Conservation (phyloP, 192 early-diverging fungal genomes). For the Backusella luteola region DNA sequence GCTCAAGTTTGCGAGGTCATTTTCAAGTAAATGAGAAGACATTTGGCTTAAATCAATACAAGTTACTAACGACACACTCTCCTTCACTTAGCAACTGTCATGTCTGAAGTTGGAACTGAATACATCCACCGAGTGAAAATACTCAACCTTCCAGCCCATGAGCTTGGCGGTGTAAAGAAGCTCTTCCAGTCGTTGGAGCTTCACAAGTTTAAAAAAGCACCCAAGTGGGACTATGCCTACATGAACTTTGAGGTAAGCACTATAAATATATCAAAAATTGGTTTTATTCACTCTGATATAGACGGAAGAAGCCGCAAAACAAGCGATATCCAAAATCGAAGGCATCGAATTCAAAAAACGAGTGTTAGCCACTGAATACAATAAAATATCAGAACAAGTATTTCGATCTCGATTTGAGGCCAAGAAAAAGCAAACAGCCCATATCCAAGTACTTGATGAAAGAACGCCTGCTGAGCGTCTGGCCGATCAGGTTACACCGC, state of each 20-base stretch:
- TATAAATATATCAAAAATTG: too few relatives aligned
- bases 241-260: slow-evolving; percentile 15
- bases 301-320: slow-evolving; percentile 16
- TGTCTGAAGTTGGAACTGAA: background rate
- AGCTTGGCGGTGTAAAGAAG: background rate
- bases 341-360: slow-evolving; percentile 18
- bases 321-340: slow-evolving; percentile 10
- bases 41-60: background rate
- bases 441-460: slow-evolving; percentile 17
- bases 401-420: slow-evolving; percentile 1
- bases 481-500: slow-evolving; percentile 71
- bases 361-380: slow-evolving; percentile 12
- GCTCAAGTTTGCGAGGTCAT: background rate
- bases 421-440: background rate
- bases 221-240: slow-evolving; percentile 22
- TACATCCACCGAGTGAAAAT: slow-evolving; percentile 17
- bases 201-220: slow-evolving; percentile 14
- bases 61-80: background rate
- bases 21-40: background rate
- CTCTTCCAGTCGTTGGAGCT: background rate
- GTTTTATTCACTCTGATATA: background rate
- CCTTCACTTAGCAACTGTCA: background rate
- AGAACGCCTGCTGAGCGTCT: slow-evolving; percentile 57
- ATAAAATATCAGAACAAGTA: slow-evolving; percentile 9
- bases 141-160: slow-evolving; percentile 4